Percentiles rank a stretch among this genome's conserved stretches.
These are phyloP conservation scores for Sequoia sempervirens DNA, from an alignment of 75 land plant genomes.

Conservation along the genomic window DNA sequence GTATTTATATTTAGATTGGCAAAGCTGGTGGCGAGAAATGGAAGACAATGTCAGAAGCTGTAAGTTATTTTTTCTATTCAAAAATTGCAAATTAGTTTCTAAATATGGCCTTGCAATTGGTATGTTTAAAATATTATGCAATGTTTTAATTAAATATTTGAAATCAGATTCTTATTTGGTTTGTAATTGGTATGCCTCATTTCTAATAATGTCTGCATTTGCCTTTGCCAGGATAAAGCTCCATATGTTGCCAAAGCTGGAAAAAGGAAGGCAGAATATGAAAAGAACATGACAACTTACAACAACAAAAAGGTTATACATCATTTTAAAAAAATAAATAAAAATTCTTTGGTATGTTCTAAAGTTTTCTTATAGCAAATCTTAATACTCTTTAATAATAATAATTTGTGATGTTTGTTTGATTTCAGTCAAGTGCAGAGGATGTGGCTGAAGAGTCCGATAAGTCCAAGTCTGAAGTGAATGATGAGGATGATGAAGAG, in stretches of 20 bases:
- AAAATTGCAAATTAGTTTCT: background rate
- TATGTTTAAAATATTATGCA: background rate
- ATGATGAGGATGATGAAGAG: conserved; percentile 67
- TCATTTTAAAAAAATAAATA: too few relatives aligned
- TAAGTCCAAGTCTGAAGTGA: conserved; percentile 71
- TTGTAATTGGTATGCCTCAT: background rate
- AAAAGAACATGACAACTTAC: conserved; percentile 57
- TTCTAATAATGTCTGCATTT: background rate
- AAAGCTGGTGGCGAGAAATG: conserved; percentile 89
- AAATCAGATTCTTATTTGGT: background rate
- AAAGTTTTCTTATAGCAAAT: too few relatives aligned
- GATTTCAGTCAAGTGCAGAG: conserved; percentile 17
- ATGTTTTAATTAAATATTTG: background rate
- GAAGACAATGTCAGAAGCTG: conserved; percentile 69
- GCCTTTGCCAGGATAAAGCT: conserved; percentile 59
- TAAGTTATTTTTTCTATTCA: conserved; percentile 19
- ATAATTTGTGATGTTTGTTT: background rate
- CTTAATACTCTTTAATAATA: background rate
- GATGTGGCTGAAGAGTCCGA: conserved; percentile 58
- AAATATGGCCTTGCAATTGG: background rate
- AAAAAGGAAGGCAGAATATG: conserved; percentile 69
- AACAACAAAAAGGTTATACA: conserved; percentile 53
- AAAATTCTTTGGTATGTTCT: background rate
- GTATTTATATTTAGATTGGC: conserved; percentile 40
- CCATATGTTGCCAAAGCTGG: conserved; percentile 63